phyloP scores from a whole-genome alignment of 2,329 filamentous ascomycete species.

The Penicillium sp. region DNA sequence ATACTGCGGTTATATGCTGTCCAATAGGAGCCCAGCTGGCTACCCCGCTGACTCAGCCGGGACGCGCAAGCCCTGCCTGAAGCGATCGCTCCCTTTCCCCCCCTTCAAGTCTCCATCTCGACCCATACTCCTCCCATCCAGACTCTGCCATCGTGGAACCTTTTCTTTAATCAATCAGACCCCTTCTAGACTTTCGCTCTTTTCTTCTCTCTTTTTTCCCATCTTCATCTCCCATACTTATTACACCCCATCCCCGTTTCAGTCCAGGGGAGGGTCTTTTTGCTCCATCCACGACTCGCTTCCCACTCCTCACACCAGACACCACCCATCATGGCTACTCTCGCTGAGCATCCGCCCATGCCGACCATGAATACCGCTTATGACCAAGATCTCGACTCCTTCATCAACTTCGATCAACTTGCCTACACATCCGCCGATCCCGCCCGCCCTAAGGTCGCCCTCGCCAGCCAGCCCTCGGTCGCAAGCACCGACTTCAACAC shows the following conservation, averaged over 20 bases:
- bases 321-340: slow-evolving; percentile 36
- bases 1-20: too few species aligned
- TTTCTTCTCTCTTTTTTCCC: slow-evolving; percentile 13
- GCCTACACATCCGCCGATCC: slow-evolving; percentile 44
- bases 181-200: slow-evolving; percentile 17
- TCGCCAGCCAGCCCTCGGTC: slow-evolving; percentile 43
- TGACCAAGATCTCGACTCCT: slow-evolving; percentile 52
- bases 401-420: slow-evolving; percentile 52
- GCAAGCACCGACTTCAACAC: slow-evolving; percentile 39
- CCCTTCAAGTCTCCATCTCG: slow-evolving; percentile 22
- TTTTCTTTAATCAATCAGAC: slow-evolving; percentile 8
- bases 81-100: slow-evolving; percentile 10
- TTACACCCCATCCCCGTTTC: slow-evolving; percentile 1
- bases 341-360: slow-evolving; percentile 40
- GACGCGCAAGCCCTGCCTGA: slow-evolving; percentile 37
- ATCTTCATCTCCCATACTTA: slow-evolving; percentile 5
- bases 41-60: slow-evolving; percentile 33
- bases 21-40: slow-evolving; percentile 11
- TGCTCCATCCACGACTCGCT: background rate
- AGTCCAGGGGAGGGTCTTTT: slow-evolving; percentile 3
- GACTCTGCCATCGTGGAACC: slow-evolving; percentile 2
- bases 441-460: slow-evolving; percentile 40
- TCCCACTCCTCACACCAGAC: background rate
- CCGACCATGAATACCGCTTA: slow-evolving; percentile 39
- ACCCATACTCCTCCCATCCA: slow-evolving; percentile 9